These are phyloP conservation scores for Hypoxylon sp. DNA, from an alignment of 2,329 filamentous ascomycete species.

Conservation along the genomic window DNA sequence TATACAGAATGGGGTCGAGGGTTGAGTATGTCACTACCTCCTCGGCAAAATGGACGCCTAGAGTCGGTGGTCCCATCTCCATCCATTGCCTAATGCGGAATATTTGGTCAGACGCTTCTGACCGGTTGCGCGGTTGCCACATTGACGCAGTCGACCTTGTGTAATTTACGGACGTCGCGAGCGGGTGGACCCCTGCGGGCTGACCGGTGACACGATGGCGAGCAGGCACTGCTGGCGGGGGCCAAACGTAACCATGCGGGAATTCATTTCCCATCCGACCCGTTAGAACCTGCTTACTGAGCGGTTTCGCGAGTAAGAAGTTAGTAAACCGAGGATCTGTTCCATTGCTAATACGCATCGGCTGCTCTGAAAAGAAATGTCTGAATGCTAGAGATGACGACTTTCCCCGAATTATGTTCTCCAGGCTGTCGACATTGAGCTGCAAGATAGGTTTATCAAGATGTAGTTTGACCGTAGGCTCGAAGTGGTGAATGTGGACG, in stretches of 20 bases:
- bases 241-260: conserved; percentile 77
- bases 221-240: conserved; percentile 78
- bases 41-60: conserved; percentile 67
- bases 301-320: conserved; percentile 75
- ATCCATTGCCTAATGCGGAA: conserved; percentile 86
- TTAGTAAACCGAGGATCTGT: conserved; percentile 72
- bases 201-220: conserved; percentile 64
- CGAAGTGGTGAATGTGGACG: conserved; percentile 80
- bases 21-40: conserved; percentile 77
- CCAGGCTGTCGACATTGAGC: conserved; percentile 58
- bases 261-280: conserved; percentile 53
- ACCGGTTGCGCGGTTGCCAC: conserved; percentile 59
- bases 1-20: conserved; percentile 81
- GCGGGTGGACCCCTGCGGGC: conserved; percentile 45
- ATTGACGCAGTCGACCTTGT: conserved; percentile 47
- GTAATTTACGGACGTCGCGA: conserved; percentile 37
- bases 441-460: conserved; percentile 80
- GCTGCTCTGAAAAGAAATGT: conserved; percentile 66
- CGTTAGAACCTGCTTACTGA: conserved; percentile 56
- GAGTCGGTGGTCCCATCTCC: conserved; percentile 67
- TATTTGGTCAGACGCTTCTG: conserved; percentile 75
- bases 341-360: conserved; percentile 65
- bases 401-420: conserved; percentile 44
- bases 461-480: conserved; percentile 79
- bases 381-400: conserved; percentile 34